Evolutionary conservation across 1,284 basidiomycete species (phyloP).

Genomic region (Puccinia hordei): DNA sequence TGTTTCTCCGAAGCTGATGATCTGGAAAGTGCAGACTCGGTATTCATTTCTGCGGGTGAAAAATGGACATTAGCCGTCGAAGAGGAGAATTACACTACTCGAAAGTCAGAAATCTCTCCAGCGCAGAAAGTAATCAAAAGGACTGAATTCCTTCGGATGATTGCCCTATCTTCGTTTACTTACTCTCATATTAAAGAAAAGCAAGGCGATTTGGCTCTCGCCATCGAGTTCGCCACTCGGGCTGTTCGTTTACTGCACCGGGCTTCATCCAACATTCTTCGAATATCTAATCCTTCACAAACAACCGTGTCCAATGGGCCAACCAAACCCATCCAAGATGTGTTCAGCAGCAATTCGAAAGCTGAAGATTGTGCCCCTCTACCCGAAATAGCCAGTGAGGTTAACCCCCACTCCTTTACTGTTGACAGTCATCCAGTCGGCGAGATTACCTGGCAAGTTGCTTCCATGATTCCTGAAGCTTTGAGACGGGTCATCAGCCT

Average conservation of each 20-base stretch:
- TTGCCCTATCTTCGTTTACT: constrained; percentile 44
- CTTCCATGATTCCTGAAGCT: constrained; percentile 25
- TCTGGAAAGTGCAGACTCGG: constrained; percentile 16
- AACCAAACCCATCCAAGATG: constrained; percentile 27
- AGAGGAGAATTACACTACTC: constrained; percentile 27
- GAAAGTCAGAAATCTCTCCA: constrained; percentile 31
- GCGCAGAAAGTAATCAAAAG: constrained; percentile 33
- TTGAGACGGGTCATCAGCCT: constrained; percentile 35
- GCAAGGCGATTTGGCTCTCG: constrained; percentile 36
- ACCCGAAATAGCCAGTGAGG: constrained; percentile 41
- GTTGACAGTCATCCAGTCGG: constrained; percentile 48
- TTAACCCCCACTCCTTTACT: constrained; percentile 20
- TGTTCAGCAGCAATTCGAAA: constrained; percentile 36
- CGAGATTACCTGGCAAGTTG: constrained; percentile 47
- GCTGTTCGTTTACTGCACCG: constrained; percentile 42
- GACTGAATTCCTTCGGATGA: constrained; percentile 36
- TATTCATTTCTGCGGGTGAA: constrained; percentile 28
- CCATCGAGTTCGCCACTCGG: constrained; percentile 39
- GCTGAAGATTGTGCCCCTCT: constrained; percentile 44
- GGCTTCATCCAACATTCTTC: constrained; percentile 49
- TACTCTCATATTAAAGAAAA: constrained; percentile 47
- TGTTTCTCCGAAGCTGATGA: constrained; percentile 39
- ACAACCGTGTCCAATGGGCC: neutral
- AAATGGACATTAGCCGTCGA: constrained; percentile 40
- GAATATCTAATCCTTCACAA: constrained; percentile 28